Conservation (phyloP, 2,329 filamentous ascomycete species). For the Orbilia quercus region DNA sequence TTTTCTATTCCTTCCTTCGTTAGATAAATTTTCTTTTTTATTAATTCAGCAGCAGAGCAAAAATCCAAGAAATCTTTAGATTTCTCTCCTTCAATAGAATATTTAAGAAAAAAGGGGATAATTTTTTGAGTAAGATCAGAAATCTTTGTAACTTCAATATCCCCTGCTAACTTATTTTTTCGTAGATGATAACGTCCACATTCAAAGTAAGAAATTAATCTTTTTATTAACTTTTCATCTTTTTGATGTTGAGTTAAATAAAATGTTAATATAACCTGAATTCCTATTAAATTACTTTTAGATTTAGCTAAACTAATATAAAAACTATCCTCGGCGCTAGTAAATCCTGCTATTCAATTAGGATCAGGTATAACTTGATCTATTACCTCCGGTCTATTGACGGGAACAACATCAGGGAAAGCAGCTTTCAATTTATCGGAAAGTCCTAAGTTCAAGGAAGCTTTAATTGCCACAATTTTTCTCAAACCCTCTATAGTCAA, state of each 20-base stretch:
- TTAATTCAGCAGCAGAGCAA: conserved; percentile 6
- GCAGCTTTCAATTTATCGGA: conserved; percentile 53
- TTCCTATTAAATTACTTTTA: conserved; percentile 5
- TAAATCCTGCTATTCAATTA: conserved; percentile 21
- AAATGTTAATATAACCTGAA: conserved; percentile 24
- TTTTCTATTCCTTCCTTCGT: conserved; percentile 7
- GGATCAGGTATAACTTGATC: conserved; percentile 51
- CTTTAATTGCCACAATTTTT: conserved; percentile 57
- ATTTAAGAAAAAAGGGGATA: conserved; percentile 4
- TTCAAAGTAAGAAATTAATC: background rate
- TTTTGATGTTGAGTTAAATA: conserved; percentile 22
- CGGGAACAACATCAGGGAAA: conserved; percentile 51
- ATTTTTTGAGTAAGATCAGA: conserved; percentile 17
- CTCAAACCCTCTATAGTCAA: conserved; percentile 44
- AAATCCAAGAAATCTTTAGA: conserved; percentile 2
- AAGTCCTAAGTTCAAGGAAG: conserved; percentile 57
- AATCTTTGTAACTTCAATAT: conserved; percentile 7
- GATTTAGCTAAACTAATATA: conserved; percentile 48
- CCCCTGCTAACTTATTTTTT: background rate
- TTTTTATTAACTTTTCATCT: background rate
- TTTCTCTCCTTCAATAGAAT: background rate
- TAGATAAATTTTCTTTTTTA: conserved; percentile 1
- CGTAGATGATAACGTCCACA: background rate
- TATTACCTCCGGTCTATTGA: conserved; percentile 18
- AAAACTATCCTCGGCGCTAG: conserved; percentile 13